A percentile compares a stretch with the other conserved stretches of the same genome.
phyloP scores from a whole-genome alignment of 2,329 filamentous ascomycete species.

The Rutstroemia sp. region DNA sequence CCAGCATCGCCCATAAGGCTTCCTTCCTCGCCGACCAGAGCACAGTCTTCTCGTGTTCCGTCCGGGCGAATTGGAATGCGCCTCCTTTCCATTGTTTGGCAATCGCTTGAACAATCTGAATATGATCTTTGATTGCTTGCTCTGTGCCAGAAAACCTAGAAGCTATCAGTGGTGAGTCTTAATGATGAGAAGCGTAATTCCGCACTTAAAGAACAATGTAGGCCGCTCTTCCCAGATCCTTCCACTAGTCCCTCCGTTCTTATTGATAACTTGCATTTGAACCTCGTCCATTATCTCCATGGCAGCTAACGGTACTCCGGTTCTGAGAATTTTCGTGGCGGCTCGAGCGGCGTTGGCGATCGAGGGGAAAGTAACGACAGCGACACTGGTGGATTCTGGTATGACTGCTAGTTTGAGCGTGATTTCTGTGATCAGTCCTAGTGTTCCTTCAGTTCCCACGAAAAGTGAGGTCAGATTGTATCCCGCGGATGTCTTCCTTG shows the following conservation, averaged over 20 bases:
- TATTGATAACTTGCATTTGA: slow-evolving; percentile 75
- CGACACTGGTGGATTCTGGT: slow-evolving; percentile 67
- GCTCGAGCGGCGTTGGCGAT: slow-evolving; percentile 68
- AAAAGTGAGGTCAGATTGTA: slow-evolving; percentile 77
- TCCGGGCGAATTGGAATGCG: slow-evolving; percentile 68
- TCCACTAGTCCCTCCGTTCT: slow-evolving; percentile 58
- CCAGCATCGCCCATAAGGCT: slow-evolving; percentile 72
- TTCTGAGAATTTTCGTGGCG: slow-evolving; percentile 64
- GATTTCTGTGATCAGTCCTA: slow-evolving; percentile 77
- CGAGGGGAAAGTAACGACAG: slow-evolving; percentile 68
- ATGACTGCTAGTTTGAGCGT: slow-evolving; percentile 72
- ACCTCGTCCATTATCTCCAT: slow-evolving; percentile 78
- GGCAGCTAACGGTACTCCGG: slow-evolving; percentile 29
- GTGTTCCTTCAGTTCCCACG: slow-evolving; percentile 72
- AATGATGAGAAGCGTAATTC: background rate
- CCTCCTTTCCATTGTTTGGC: slow-evolving; percentile 54
- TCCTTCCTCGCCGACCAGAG: slow-evolving; percentile 78
- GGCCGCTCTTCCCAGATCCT: slow-evolving; percentile 65
- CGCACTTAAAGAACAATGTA: slow-evolving; percentile 68
- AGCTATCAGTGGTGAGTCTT: background rate
- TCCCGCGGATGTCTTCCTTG: slow-evolving; percentile 64
- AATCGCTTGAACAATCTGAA: slow-evolving; percentile 59
- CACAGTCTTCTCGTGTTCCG: slow-evolving; percentile 60
- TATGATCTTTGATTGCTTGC: slow-evolving; percentile 66
- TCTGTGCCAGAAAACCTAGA: slow-evolving; percentile 63